phyloP scores from a whole-genome alignment of 208 protist species.

The Trypanosoma lewisi region DNA sequence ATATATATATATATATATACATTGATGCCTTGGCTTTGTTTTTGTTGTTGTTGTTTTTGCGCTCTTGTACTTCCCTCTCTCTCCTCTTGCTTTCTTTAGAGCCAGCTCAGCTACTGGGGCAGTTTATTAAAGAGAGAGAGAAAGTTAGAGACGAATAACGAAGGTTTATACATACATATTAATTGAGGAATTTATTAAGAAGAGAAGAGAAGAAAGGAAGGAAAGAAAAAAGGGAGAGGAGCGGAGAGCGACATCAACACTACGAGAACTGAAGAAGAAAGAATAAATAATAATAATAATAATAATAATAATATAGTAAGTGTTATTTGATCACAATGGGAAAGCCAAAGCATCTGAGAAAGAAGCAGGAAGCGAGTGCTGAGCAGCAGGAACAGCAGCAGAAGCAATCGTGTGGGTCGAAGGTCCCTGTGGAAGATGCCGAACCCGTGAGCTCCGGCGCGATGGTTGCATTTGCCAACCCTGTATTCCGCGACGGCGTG shows the following conservation, averaged over 20 bases:
- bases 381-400: slow-evolving; percentile 28
- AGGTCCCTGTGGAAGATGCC: not conserved
- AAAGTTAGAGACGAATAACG: not conserved
- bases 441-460: slow-evolving; percentile 58
- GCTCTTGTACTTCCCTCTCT: not conserved
- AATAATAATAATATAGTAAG: not conserved
- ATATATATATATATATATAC: not conserved
- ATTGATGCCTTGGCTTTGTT: not conserved
- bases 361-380: slow-evolving; percentile 62
- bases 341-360: slow-evolving; percentile 84
- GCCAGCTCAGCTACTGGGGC: not conserved
- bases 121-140: not conserved
- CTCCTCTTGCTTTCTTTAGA: not conserved
- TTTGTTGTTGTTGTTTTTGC: not conserved
- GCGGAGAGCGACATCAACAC: too few species aligned
- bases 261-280: too few species aligned
- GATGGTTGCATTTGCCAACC: slow-evolving; percentile 85
- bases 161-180: too few species aligned
- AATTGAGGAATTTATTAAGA: not conserved
- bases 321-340: slow-evolving; percentile 40
- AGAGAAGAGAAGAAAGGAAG: not conserved
- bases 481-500: slow-evolving; percentile 76
- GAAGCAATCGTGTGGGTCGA: not conserved
- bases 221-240: not conserved
- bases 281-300: slow-evolving; percentile 6